Evolutionary conservation across 805 yeast species (phyloP).

Genomic region (Candida qinlingensis): DNA sequence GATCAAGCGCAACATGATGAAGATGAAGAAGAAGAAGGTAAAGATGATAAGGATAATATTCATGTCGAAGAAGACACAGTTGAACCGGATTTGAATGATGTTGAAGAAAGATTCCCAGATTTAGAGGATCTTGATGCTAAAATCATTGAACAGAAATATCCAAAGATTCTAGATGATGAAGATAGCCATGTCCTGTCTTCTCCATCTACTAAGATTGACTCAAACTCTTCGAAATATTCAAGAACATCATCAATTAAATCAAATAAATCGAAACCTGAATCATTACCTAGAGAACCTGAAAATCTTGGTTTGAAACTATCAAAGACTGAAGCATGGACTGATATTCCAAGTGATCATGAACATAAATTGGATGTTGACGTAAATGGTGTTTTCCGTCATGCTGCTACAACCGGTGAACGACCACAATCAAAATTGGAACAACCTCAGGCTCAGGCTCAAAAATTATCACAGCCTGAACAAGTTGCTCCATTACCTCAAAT

Average conservation of each 20-base stretch:
- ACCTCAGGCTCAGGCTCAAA: background rate
- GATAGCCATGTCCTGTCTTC: background rate
- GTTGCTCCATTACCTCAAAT: background rate
- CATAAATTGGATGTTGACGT: conserved; percentile 3
- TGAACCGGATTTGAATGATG: conserved; percentile 35
- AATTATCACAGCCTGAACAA: background rate
- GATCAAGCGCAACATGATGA: background rate
- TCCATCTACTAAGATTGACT: background rate
- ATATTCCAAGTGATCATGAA: background rate
- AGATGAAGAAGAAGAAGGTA: conserved; percentile 3
- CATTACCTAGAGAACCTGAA: background rate
- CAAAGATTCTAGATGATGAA: background rate
- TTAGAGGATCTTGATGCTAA: conserved; percentile 30
- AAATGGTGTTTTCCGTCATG: conserved; percentile 21
- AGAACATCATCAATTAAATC: conserved; percentile 1
- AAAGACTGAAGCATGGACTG: conserved; percentile 21
- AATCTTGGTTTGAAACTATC: conserved; percentile 13
- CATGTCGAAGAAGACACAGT: conserved; percentile 10
- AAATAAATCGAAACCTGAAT: background rate
- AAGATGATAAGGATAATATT: background rate
- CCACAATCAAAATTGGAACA: background rate
- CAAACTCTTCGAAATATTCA: background rate
- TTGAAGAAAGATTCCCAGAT: conserved; percentile 49
- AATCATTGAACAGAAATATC: conserved; percentile 10
- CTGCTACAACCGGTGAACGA: background rate